Evolutionary conservation across 2,329 filamentous ascomycete genomes (phyloP).

Genomic region (Beauveria caledonica): DNA sequence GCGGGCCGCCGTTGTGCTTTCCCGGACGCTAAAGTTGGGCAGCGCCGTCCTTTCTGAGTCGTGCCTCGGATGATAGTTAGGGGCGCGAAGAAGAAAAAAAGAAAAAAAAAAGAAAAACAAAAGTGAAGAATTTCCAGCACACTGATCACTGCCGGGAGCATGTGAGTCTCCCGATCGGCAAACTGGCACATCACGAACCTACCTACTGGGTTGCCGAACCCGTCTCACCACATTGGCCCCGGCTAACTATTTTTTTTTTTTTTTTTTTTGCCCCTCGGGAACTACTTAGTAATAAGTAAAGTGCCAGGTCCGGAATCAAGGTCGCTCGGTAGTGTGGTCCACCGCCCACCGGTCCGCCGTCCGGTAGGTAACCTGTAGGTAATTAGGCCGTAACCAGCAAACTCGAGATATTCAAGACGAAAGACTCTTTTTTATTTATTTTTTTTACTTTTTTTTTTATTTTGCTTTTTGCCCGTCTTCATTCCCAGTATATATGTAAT

Average conservation of each 20-base stretch:
- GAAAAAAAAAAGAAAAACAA: background rate
- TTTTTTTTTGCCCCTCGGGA: background rate
- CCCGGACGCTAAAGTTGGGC: conserved; percentile 3
- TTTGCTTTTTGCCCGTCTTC: background rate
- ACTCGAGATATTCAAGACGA: background rate
- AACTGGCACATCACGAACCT: background rate
- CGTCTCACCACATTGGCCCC: background rate
- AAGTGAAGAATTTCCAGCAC: background rate
- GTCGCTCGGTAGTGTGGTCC: background rate
- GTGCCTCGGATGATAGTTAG: conserved; percentile 3
- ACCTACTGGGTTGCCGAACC: background rate
- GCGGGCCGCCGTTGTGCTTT: conserved; percentile 8
- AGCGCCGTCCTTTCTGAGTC: background rate
- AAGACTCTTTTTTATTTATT: background rate
- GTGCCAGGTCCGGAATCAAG: background rate
- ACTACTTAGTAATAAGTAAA: background rate
- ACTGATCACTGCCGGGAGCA: background rate
- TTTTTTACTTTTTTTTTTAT: background rate
- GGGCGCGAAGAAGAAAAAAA: background rate
- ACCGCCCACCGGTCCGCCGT: background rate
- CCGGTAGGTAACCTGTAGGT: background rate
- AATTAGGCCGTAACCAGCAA: background rate
- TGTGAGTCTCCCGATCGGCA: background rate
- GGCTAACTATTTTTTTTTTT: background rate
- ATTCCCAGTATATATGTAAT: background rate